Evolutionary conservation across 768 basidiomycete species (phyloP).

Genomic region (Crassisporium funariophilum): DNA sequence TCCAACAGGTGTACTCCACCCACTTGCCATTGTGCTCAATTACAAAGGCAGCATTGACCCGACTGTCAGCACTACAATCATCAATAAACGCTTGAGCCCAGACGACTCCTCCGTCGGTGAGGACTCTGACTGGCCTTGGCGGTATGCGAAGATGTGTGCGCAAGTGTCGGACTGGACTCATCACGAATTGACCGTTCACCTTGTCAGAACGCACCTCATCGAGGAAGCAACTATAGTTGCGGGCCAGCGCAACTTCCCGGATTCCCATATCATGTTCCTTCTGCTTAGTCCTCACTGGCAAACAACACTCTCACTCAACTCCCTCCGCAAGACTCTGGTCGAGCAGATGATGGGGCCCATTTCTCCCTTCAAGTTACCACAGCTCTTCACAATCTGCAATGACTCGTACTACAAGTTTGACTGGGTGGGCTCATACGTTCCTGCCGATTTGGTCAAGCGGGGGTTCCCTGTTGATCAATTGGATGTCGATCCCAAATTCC

Average conservation of each 20-base stretch:
- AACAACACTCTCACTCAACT: conserved; percentile 31
- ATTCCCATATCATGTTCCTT: conserved; percentile 25
- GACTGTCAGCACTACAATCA: conserved; percentile 30
- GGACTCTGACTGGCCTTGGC: conserved; percentile 33
- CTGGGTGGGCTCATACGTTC: conserved; percentile 26
- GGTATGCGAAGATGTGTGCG: conserved; percentile 33
- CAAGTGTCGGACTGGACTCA: conserved; percentile 30
- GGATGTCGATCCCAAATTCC: conserved; percentile 26
- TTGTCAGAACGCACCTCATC: conserved; percentile 31
- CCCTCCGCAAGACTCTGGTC: conserved; percentile 28
- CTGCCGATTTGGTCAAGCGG: conserved; percentile 28
- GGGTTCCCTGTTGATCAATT: conserved; percentile 30
- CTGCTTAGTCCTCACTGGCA: conserved; percentile 32
- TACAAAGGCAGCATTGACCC: conserved; percentile 28
- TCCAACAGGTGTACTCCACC: conserved; percentile 27
- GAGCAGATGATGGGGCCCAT: too few species aligned
- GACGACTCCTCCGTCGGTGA: conserved; percentile 15
- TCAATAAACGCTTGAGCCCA: conserved; percentile 25
- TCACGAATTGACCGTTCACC: conserved; percentile 30
- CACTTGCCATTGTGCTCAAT: conserved; percentile 31
- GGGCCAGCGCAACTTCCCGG: conserved; percentile 25
- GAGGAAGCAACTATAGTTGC: conserved; percentile 33
- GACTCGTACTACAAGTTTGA: conserved; percentile 25
- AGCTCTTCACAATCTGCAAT: conserved; percentile 22
- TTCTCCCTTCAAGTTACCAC: conserved; percentile 16